Evolutionary conservation across 768 basidiomycete genomes (phyloP).

Genomic region (Cyathus striatus): DNA sequence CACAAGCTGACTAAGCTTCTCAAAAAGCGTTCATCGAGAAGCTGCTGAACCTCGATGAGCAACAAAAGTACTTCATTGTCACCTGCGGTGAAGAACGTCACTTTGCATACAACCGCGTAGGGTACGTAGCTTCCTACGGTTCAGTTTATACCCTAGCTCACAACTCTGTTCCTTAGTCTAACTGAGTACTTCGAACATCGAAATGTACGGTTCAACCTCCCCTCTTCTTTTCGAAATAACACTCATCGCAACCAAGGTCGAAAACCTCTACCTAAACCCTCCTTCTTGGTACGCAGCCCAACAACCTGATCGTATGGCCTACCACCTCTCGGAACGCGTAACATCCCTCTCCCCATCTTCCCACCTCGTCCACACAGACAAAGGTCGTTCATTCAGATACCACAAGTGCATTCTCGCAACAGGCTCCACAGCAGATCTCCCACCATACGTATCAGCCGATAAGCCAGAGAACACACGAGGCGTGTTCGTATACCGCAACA

Average conservation of each 20-base stretch:
- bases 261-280: slow-evolving; percentile 56
- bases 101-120: slow-evolving; percentile 55
- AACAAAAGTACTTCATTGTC: slow-evolving; percentile 43
- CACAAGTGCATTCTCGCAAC: slow-evolving; percentile 67
- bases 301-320: slow-evolving; percentile 49
- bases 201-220: slow-evolving; percentile 17
- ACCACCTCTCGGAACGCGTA: slow-evolving; percentile 44
- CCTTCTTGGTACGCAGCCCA: slow-evolving; percentile 56
- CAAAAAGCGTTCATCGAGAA: slow-evolving; percentile 63
- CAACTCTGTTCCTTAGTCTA: slow-evolving; percentile 6
- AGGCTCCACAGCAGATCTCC: slow-evolving; percentile 61
- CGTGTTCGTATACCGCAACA: slow-evolving; percentile 68
- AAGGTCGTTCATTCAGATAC: slow-evolving; percentile 40
- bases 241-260: slow-evolving; percentile 24
- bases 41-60: slow-evolving; percentile 50
- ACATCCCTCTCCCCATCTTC: slow-evolving; percentile 28
- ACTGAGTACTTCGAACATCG: slow-evolving; percentile 64
- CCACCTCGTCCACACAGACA: slow-evolving; percentile 42
- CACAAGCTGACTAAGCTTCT: no score
- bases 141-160: not conserved
- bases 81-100: slow-evolving; percentile 56
- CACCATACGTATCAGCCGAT: slow-evolving; percentile 45
- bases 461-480: slow-evolving; percentile 39
- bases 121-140: slow-evolving; percentile 18
- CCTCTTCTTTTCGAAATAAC: not conserved